phyloP scores from a whole-genome alignment of 2,329 filamentous ascomycete species.

The Ascomycota sp. region DNA sequence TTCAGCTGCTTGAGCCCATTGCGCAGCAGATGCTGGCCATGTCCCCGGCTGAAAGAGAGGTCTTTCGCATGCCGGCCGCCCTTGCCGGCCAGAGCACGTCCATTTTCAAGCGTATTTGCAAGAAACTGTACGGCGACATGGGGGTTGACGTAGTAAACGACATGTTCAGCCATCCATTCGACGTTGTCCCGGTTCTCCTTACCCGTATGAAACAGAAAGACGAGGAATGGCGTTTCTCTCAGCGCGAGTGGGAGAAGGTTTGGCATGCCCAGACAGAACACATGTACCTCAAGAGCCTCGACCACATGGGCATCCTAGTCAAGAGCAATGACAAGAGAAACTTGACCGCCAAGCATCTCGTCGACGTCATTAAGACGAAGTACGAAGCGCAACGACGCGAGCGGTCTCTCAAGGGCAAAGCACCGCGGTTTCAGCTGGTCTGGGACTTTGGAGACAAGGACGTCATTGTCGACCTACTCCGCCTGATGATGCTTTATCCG shows the following conservation, averaged over 20 bases:
- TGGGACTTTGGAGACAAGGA: slow-evolving; percentile 55
- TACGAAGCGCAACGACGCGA: slow-evolving; percentile 74
- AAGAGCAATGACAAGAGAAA: slow-evolving; percentile 81
- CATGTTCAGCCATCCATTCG: slow-evolving; percentile 66
- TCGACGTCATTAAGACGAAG: slow-evolving; percentile 78
- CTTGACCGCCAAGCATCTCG: slow-evolving; percentile 74
- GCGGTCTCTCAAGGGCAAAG: slow-evolving; percentile 38
- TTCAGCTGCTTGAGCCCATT: slow-evolving; percentile 87
- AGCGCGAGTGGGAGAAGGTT: slow-evolving; percentile 96
- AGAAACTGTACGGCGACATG: slow-evolving; percentile 88
- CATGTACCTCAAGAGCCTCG: slow-evolving; percentile 88
- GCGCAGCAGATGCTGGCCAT: slow-evolving; percentile 77
- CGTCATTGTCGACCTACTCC: slow-evolving; percentile 41
- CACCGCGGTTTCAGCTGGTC: slow-evolving; percentile 51
- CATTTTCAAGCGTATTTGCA: slow-evolving; percentile 91
- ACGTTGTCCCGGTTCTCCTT: slow-evolving; percentile 74
- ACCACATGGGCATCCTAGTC: slow-evolving; percentile 85
- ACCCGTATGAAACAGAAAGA: slow-evolving; percentile 86
- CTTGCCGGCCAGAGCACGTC: slow-evolving; percentile 87
- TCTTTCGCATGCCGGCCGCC: slow-evolving; percentile 61
- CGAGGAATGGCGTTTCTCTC: slow-evolving; percentile 92
- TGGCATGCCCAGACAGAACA: slow-evolving; percentile 92
- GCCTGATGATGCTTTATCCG: slow-evolving; percentile 43
- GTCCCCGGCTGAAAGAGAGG: slow-evolving; percentile 47
- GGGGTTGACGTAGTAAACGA: slow-evolving; percentile 73